Conservation (phyloP, 345 rosid species). For the Viola odorata region DNA sequence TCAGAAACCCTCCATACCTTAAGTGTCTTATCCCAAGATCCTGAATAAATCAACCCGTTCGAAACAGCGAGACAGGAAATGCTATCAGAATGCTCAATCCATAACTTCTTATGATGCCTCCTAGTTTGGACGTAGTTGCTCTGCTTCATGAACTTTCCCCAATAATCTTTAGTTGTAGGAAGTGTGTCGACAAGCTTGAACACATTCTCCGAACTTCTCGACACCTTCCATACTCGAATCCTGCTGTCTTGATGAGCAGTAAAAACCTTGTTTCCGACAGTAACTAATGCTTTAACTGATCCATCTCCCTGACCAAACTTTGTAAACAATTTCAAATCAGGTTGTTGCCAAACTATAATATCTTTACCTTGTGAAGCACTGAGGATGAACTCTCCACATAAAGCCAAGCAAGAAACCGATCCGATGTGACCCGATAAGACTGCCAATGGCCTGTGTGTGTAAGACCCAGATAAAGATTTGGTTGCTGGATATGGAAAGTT, state of each 20-base stretch:
- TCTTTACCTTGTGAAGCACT: slow-evolving; percentile 94
- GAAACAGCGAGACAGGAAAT: slow-evolving; percentile 21
- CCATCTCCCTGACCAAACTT: slow-evolving; percentile 87
- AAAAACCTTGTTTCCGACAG: slow-evolving; percentile 23
- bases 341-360: slow-evolving; percentile 98
- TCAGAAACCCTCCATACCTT: slow-evolving; percentile 30
- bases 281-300: slow-evolving; percentile 20
- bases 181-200: slow-evolving; percentile 24
- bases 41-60: slow-evolving; percentile 22
- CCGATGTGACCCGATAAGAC: slow-evolving; percentile 74
- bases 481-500: slow-evolving; percentile 12
- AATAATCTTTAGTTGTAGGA: slow-evolving; percentile 26
- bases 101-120: slow-evolving; percentile 27
- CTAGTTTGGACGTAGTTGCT: slow-evolving; percentile 28
- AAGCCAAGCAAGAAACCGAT: slow-evolving; percentile 77
- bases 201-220: slow-evolving; percentile 27
- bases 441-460: slow-evolving; percentile 51
- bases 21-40: slow-evolving; percentile 31
- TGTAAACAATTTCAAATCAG: slow-evolving; percentile 75
- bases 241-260: slow-evolving; percentile 32
- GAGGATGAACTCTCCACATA: slow-evolving; percentile 83
- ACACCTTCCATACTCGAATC: slow-evolving; percentile 29
- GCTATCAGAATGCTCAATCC: slow-evolving; percentile 31
- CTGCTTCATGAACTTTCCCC: slow-evolving; percentile 29
- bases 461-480: slow-evolving; percentile 29